Conservation (phyloP, 192 early-diverging fungal genomes). For the Coemansia sp. region DNA sequence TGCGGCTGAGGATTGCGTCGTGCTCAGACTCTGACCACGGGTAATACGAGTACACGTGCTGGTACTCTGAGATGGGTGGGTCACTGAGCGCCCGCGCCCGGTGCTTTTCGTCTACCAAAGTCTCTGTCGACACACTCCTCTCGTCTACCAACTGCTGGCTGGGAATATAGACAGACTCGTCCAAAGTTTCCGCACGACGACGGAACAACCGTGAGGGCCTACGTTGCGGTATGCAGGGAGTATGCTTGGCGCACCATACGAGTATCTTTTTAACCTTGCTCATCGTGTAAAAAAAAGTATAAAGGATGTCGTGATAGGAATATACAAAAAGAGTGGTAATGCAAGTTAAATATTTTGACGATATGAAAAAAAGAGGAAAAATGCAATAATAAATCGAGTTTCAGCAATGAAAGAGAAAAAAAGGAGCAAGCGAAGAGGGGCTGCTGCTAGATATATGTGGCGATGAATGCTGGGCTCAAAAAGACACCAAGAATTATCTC, state of each 20-base stretch:
- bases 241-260: constrained; percentile 39
- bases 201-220: constrained; percentile 22
- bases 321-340: background rate
- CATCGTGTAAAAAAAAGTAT: constrained; percentile 15
- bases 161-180: constrained; percentile 2
- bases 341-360: constrained; percentile 8
- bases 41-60: constrained; percentile 50
- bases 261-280: constrained; percentile 32
- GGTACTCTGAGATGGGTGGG: constrained; percentile 22
- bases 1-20: constrained; percentile 44
- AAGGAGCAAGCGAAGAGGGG: background rate
- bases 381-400: constrained; percentile 7
- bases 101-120: constrained; percentile 41
- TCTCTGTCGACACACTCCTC: constrained; percentile 26
- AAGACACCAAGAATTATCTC: constrained; percentile 2
- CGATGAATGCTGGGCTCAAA: background rate
- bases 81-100: constrained; percentile 36
- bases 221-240: constrained; percentile 14
- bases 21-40: constrained; percentile 53
- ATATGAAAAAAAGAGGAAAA: constrained; percentile 11
- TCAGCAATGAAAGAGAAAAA: background rate
- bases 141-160: background rate
- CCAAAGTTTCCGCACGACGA: constrained; percentile 24
- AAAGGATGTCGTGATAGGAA: background rate
- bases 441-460: constrained; percentile 2